Evolutionary conservation across 352 stramenopile genomes (phyloP).

Genomic region (Globisporangium takayamanum): DNA sequence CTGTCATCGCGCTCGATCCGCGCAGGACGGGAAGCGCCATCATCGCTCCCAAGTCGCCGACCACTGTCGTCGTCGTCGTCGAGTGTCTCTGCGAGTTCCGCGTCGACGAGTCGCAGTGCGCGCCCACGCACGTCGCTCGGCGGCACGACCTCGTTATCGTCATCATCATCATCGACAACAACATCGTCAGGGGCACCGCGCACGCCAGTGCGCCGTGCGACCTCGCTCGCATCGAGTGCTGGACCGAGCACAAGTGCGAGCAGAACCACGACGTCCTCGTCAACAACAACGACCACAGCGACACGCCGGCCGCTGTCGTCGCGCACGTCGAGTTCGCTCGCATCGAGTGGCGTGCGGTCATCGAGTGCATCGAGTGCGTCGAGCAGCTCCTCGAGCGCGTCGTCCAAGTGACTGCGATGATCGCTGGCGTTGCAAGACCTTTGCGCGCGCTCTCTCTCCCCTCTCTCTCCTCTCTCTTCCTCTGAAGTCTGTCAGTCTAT

Average conservation of each 20-base stretch:
- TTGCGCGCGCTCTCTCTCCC: no score
- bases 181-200: conserved; percentile 17
- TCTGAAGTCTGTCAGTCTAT: no score
- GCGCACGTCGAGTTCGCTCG: no score
- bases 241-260: conserved; percentile 3
- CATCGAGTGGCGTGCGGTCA: no score
- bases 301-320: conserved; percentile 8
- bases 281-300: conserved; percentile 8
- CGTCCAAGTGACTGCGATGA: background rate
- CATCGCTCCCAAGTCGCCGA: conserved; percentile 15
- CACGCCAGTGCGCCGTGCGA: conserved; percentile 20
- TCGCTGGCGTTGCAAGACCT: no score
- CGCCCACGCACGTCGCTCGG: conserved; percentile 19
- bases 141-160: background rate
- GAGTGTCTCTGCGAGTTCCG: conserved; percentile 13
- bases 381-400: background rate
- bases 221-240: conserved; percentile 15
- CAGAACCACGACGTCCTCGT: conserved; percentile 8
- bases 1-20: conserved; percentile 19
- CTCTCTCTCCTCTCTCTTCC: no score
- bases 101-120: conserved; percentile 19
- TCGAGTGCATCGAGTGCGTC: no score
- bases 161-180: conserved; percentile 15
- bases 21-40: conserved; percentile 9
- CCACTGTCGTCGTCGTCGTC: conserved; percentile 13